A percentile compares a stretch with the other conserved stretches of the same genome.
These are phyloP conservation scores for Anthoceros angustus DNA, from an alignment of 225 moss, liverwort and hornwort genomes.

Conservation along the genomic window DNA sequence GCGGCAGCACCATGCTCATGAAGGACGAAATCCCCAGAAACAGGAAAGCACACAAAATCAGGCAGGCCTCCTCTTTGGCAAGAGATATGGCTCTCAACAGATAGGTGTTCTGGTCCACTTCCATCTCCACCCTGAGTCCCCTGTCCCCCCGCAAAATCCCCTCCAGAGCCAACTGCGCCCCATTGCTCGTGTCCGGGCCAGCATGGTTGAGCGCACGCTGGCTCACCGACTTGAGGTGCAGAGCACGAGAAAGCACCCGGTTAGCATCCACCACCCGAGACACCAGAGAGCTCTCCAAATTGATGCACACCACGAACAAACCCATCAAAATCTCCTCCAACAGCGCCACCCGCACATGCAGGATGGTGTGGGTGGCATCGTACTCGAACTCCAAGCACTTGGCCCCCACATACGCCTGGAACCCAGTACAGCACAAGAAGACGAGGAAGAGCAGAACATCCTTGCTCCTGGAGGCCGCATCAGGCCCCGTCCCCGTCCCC, in stretches of 20 bases:
- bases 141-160: conserved; percentile 85
- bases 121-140: conserved; percentile 60
- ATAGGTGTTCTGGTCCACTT: conserved; percentile 70
- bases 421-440: conserved; percentile 66
- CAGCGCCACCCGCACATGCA: conserved; percentile 59
- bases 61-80: conserved; percentile 49
- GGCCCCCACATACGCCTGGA: conserved; percentile 91
- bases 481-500: neutral
- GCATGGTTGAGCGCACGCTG: neutral
- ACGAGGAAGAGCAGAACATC: conserved; percentile 63
- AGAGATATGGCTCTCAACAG: conserved; percentile 67
- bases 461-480: conserved; percentile 16
- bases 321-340: conserved; percentile 93
- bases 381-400: conserved; percentile 88
- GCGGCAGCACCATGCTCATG: conserved; percentile 33
- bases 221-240: conserved; percentile 36
- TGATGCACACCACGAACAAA: conserved; percentile 79
- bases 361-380: conserved; percentile 46
- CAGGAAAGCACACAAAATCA: conserved; percentile 51
- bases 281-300: conserved; percentile 60
- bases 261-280: conserved; percentile 67
- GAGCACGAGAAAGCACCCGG: conserved; percentile 69
- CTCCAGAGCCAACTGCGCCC: conserved; percentile 21
- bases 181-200: conserved; percentile 7
- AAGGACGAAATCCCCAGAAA: conserved; percentile 38